These are phyloP conservation scores for Torrubiella hemipterigena DNA, from an alignment of 2,329 filamentous ascomycete species.

Conservation along the genomic window DNA sequence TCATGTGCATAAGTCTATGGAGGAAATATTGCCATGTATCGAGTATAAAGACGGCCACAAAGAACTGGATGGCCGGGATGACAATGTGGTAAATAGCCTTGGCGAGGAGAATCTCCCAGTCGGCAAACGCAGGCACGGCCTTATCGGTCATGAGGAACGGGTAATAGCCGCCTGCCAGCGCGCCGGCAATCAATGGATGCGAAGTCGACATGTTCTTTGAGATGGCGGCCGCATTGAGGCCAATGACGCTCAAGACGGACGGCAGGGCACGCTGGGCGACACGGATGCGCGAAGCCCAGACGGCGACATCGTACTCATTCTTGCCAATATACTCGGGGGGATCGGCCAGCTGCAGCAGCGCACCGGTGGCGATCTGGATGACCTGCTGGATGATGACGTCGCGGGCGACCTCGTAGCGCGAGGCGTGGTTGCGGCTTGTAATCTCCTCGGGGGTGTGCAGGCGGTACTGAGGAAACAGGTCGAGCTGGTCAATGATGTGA, in stretches of 20 bases:
- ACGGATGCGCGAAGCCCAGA: constrained; percentile 78
- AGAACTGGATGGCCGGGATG: constrained; percentile 68
- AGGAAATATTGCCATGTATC: constrained; percentile 99
- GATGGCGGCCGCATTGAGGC: constrained; percentile 63
- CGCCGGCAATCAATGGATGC: constrained; percentile 64
- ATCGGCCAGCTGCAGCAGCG: constrained; percentile 59
- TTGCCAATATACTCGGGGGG: constrained; percentile 61
- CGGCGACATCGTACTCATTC: constrained; percentile 75
- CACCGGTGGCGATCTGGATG: constrained; percentile 67
- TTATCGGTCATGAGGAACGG: constrained; percentile 53
- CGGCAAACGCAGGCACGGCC: constrained; percentile 61
- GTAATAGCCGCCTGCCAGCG: constrained; percentile 70
- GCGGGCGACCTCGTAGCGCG: constrained; percentile 72
- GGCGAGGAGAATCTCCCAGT: constrained; percentile 68
- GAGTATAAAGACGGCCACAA: constrained; percentile 60
- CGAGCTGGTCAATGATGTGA: constrained; percentile 74
- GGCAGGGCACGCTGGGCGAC: constrained; percentile 71
- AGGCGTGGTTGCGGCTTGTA: constrained; percentile 72
- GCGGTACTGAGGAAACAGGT: constrained; percentile 82
- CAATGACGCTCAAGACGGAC: constrained; percentile 54
- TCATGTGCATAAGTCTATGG: constrained; percentile 93
- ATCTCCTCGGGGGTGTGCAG: constrained; percentile 93
- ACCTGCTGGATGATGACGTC: constrained; percentile 89
- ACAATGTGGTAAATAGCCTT: constrained; percentile 68
- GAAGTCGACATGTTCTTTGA: constrained; percentile 62